Percentiles rank a stretch among this genome's conserved stretches.
Evolutionary conservation across 1,284 basidiomycete genomes (phyloP).

Genomic region (Nidula niveotomentosa): DNA sequence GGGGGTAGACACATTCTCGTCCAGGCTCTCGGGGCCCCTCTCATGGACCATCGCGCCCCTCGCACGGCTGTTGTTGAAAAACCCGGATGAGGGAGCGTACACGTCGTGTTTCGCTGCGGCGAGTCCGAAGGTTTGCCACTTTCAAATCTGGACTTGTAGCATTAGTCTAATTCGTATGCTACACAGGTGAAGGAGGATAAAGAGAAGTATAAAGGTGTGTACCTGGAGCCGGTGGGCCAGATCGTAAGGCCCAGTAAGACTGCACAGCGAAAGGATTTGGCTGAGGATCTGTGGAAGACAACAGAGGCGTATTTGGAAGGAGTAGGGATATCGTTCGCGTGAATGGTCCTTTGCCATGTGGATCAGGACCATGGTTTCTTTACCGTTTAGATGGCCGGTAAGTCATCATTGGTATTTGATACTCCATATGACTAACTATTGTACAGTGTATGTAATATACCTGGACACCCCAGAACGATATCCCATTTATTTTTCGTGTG

Average conservation of each 20-base stretch:
- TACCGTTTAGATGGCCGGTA: too few relatives aligned
- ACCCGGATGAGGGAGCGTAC: constrained; percentile 35
- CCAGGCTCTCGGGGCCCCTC: constrained; percentile 18
- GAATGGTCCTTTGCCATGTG: too few relatives aligned
- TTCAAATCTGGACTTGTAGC: neutral
- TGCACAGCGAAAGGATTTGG: constrained; percentile 32
- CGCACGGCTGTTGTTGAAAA: constrained; percentile 27
- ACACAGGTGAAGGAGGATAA: constrained; percentile 31
- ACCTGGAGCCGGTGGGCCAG: constrained; percentile 36
- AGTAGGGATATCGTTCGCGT: neutral
- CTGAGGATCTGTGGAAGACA: constrained; percentile 42
- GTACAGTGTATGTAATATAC: too few relatives aligned
- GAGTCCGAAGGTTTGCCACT: constrained; percentile 17
- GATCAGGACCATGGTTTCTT: too few relatives aligned
- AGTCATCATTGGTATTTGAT: too few relatives aligned
- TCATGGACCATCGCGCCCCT: constrained; percentile 18
- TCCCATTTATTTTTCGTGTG: too few relatives aligned
- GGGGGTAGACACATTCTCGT: constrained; percentile 36
- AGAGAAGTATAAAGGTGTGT: constrained; percentile 44
- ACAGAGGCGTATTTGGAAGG: constrained; percentile 25
- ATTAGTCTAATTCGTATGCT: neutral
- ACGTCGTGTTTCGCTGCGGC: constrained; percentile 45
- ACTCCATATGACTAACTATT: too few relatives aligned
- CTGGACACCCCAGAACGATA: too few relatives aligned
- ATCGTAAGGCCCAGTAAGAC: constrained; percentile 22